Evolutionary conservation across 2,329 filamentous ascomycete genomes (phyloP).

Genomic region (Phialemoniopsis sp.): DNA sequence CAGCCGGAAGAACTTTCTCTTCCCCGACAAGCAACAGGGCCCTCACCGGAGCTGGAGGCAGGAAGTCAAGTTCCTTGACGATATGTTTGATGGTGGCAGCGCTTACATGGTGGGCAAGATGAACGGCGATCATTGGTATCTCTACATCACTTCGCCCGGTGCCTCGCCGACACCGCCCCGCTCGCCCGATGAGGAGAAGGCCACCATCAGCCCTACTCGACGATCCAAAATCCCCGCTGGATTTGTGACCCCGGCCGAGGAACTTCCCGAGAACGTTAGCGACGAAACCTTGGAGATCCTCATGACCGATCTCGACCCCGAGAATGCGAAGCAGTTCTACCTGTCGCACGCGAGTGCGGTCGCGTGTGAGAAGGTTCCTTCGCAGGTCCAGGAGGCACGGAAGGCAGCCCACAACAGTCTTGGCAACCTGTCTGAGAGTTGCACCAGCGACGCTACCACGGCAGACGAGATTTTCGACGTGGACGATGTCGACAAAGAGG

Average conservation of each 20-base stretch:
- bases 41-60: slow-evolving; percentile 97
- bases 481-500: slow-evolving; percentile 64
- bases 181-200: slow-evolving; percentile 57
- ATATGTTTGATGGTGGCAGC: slow-evolving; percentile 86
- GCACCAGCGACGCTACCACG: slow-evolving; percentile 31
- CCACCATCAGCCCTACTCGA: slow-evolving; percentile 27
- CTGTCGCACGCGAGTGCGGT: slow-evolving; percentile 76
- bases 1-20: slow-evolving; percentile 97
- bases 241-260: slow-evolving; percentile 30
- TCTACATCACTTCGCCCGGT: slow-evolving; percentile 90
- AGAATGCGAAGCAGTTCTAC: slow-evolving; percentile 69
- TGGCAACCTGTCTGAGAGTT: slow-evolving; percentile 52
- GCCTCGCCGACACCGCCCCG: slow-evolving; percentile 75
- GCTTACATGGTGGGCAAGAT: slow-evolving; percentile 99
- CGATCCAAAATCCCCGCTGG: slow-evolving; percentile 54
- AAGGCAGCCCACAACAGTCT: slow-evolving; percentile 55
- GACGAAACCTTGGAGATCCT: slow-evolving; percentile 76
- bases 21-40: slow-evolving; percentile 88
- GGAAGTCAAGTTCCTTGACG: slow-evolving; percentile 89
- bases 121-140: slow-evolving; percentile 99
- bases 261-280: slow-evolving; percentile 42
- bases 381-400: slow-evolving; percentile 60
- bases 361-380: slow-evolving; percentile 74
- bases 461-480: slow-evolving; percentile 69
- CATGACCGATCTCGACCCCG: slow-evolving; percentile 67